phyloP scores from a whole-genome alignment of 1,139 yeast species.

The Groenewaldozyma auringiensis region DNA sequence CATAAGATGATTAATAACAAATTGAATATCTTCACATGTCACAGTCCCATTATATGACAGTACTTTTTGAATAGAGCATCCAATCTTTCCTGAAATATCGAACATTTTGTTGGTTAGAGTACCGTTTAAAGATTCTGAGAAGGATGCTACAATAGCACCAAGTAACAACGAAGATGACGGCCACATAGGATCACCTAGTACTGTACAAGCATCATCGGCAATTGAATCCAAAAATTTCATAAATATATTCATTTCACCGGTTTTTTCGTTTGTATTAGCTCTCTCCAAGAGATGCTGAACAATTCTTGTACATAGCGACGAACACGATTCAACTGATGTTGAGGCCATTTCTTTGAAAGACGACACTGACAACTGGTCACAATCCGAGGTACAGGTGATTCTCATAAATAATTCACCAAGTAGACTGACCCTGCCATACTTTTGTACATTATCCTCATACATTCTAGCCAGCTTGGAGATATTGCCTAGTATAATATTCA shows the following conservation, averaged over 20 bases:
- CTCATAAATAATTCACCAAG: neutral
- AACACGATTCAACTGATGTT: neutral
- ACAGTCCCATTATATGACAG: neutral
- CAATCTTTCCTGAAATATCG: neutral
- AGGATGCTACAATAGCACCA: neutral
- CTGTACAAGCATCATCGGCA: neutral
- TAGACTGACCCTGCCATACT: neutral
- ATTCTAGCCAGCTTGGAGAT: neutral
- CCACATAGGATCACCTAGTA: neutral
- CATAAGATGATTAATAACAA: neutral
- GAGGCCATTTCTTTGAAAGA: neutral
- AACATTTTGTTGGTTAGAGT: neutral
- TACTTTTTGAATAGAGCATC: neutral
- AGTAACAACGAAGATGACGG: neutral
- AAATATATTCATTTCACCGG: neutral
- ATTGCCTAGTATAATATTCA: neutral
- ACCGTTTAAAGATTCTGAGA: neutral
- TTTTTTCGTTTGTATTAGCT: neutral
- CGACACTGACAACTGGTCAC: neutral
- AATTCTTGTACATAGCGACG: neutral
- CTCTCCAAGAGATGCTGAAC: neutral
- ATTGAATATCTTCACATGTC: neutral
- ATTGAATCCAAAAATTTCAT: neutral
- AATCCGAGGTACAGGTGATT: neutral
- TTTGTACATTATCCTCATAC: neutral